Percentiles rank a stretch among this genome's conserved stretches.
Evolutionary conservation across 1,284 basidiomycete species (phyloP).

Genomic region (Rhodotorula sp.): DNA sequence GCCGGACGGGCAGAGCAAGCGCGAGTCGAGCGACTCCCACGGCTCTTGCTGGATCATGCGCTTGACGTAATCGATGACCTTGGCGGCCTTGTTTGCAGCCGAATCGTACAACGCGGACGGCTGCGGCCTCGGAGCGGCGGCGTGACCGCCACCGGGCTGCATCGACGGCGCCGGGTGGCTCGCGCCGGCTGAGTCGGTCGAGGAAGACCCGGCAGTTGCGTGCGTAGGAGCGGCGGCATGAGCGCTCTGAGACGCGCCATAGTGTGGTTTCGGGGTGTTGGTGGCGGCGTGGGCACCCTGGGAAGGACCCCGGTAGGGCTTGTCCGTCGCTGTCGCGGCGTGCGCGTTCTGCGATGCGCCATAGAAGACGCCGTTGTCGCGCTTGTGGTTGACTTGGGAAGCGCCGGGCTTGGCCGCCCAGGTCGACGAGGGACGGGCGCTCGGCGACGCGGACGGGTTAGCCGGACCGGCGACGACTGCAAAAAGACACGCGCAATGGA

Average conservation of each 20-base stretch:
- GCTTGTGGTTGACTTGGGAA: background rate
- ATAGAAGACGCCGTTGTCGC: too few relatives aligned
- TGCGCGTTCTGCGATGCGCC: slow-evolving; percentile 2
- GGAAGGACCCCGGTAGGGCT: background rate
- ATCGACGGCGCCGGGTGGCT: background rate
- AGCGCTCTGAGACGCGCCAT: slow-evolving; percentile 1
- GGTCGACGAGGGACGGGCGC: background rate
- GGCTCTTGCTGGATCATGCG: slow-evolving; percentile 25
- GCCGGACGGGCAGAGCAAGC: slow-evolving; percentile 38
- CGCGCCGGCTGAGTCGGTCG: background rate
- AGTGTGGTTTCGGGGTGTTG: slow-evolving; percentile 1
- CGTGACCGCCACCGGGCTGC: slow-evolving; percentile 3
- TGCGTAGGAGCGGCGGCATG: slow-evolving; percentile 4
- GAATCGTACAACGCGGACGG: slow-evolving; percentile 18
- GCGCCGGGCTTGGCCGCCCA: slow-evolving; percentile 8
- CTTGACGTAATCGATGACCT: slow-evolving; percentile 23
- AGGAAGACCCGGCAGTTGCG: background rate
- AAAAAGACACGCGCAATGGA: too few relatives aligned
- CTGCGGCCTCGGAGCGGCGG: slow-evolving; percentile 15
- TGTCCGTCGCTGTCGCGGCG: background rate
- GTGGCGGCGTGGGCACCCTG: background rate
- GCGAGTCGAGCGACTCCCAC: slow-evolving; percentile 34
- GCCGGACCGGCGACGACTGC: too few relatives aligned
- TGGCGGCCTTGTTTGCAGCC: slow-evolving; percentile 6
- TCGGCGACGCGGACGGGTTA: too few relatives aligned